A percentile compares a stretch with the other conserved stretches of the same genome.
phyloP scores from a whole-genome alignment of 2,329 filamentous ascomycete species.

The Huntiella abstrusa region DNA sequence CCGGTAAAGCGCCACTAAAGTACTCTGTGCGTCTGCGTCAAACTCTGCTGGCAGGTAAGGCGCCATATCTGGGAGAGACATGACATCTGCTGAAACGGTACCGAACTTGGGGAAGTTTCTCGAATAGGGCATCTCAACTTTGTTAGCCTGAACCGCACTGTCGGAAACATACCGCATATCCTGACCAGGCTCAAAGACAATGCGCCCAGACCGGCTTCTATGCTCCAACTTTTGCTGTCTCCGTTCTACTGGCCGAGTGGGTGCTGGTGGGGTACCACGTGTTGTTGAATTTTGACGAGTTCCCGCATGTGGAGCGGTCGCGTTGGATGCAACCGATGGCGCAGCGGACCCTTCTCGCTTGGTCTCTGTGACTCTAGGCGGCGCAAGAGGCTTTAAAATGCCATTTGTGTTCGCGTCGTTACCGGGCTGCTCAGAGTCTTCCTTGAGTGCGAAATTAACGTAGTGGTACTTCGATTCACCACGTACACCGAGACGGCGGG shows the following conservation, averaged over 20 bases:
- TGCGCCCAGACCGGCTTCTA: slow-evolving; percentile 1
- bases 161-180: slow-evolving; percentile 21
- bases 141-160: slow-evolving; percentile 37
- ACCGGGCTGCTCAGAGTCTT: slow-evolving; percentile 22
- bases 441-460: slow-evolving; percentile 43
- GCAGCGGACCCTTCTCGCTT: slow-evolving; percentile 1
- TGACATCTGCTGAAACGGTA: slow-evolving; percentile 40
- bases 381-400: neutral
- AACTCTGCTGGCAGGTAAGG: slow-evolving; percentile 63
- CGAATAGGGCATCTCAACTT: slow-evolving; percentile 41
- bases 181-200: slow-evolving; percentile 10
- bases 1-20: slow-evolving; percentile 70
- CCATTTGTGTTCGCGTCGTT: slow-evolving; percentile 2
- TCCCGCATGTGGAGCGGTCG: neutral
- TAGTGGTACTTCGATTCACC: slow-evolving; percentile 99
- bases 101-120: slow-evolving; percentile 24
- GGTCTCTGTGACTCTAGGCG: neutral
- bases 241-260: neutral
- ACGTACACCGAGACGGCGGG: slow-evolving; percentile 72
- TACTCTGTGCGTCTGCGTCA: slow-evolving; percentile 71
- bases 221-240: neutral
- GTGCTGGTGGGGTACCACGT: neutral
- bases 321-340: neutral
- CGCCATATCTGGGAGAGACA: slow-evolving; percentile 72
- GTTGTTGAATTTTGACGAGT: neutral